Percentiles rank a stretch among this genome's conserved stretches.
Conservation (phyloP, 2,329 filamentous ascomycete genomes). For the Elsinoe australis region DNA sequence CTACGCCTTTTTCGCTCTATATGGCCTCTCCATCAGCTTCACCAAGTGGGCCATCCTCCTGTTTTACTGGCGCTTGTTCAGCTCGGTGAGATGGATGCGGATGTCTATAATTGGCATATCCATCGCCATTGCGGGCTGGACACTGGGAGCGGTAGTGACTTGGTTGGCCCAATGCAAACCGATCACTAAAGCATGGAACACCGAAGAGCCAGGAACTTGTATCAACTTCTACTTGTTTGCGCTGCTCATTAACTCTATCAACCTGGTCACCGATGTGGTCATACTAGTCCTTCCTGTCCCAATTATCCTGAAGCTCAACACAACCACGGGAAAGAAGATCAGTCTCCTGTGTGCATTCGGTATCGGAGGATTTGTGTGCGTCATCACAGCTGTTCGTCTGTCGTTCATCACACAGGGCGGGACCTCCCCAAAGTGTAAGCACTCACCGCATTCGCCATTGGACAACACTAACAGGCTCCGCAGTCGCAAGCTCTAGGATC, state of each 20-base stretch:
- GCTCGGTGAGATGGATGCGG: constrained; percentile 2
- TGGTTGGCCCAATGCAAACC: constrained; percentile 10
- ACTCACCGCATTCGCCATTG: background rate
- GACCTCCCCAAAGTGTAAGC: background rate
- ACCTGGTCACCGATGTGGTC: constrained; percentile 14
- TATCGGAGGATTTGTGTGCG: constrained; percentile 8
- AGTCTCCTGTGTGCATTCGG: constrained; percentile 6
- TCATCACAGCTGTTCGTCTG: constrained; percentile 9
- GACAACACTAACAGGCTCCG: background rate
- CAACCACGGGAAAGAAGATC: constrained; percentile 1
- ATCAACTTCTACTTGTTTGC: constrained; percentile 14
- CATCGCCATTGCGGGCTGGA: background rate
- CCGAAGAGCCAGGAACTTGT: background rate
- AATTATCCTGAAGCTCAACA: constrained; percentile 1
- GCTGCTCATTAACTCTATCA: background rate
- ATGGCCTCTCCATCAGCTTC: constrained; percentile 10
- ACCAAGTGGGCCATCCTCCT: constrained; percentile 12
- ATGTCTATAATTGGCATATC: background rate
- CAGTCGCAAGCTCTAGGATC: constrained; percentile 2
- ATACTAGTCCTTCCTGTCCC: constrained; percentile 6
- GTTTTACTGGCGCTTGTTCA: constrained; percentile 12
- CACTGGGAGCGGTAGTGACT: constrained; percentile 1
- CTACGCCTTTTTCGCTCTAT: constrained; percentile 10
- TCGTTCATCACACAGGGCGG: background rate
- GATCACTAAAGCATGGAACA: constrained; percentile 5